Base-by-base conservation (phyloP, 495 filamentous ascomycete species). In the Terfezia boudieri region DNA sequence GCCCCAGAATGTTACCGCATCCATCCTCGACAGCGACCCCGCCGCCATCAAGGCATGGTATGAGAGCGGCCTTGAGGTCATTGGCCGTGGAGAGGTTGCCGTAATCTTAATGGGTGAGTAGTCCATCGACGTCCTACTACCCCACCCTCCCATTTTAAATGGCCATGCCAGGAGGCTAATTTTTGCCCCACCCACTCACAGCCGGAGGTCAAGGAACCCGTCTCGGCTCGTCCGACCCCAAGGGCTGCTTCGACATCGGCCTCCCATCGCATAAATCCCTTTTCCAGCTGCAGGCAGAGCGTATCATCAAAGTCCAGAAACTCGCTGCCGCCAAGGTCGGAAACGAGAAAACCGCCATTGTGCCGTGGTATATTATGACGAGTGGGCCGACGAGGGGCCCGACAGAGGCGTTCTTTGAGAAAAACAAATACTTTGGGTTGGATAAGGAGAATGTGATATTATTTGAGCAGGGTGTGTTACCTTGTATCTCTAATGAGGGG, bases 321-420 rank as follows among this genome's bases (percentile, higher is more conserved):
- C 70, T 96, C 54, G 87, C 87, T n/a, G 71, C 76, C 53, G 80
- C 83, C 71, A 72, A 76, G 56, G 26, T 32, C 26, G 74, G 79
- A 51, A 75, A 76, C 16, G 79, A 78, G 56, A 67, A 71, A 59
- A 73, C 76, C 56, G 81, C 83, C 36, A 75, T 81, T 8, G 80
- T 99, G 36, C 92, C 90, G 8, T 99, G 90, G 90, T 99, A 96
- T 71, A 82, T 99, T 64, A 99, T 99, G 90, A 99, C 90, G 57
- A 93, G 86, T 61, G 90, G 90, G 9, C 92, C 90, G n/a, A 99
- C 90, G 11, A 76, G 88, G 59, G 77, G 78, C 53, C 83, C 87
- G 9, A 99, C 90, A 8, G 84, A 94, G 74, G 75, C 81, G 54
- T 99, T 87, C 73, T 99, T 99, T 68, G 71, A 83, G 68, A 71